phyloP scores from a whole-genome alignment of 805 yeast genomes.

The Lachancea thermotolerans region DNA sequence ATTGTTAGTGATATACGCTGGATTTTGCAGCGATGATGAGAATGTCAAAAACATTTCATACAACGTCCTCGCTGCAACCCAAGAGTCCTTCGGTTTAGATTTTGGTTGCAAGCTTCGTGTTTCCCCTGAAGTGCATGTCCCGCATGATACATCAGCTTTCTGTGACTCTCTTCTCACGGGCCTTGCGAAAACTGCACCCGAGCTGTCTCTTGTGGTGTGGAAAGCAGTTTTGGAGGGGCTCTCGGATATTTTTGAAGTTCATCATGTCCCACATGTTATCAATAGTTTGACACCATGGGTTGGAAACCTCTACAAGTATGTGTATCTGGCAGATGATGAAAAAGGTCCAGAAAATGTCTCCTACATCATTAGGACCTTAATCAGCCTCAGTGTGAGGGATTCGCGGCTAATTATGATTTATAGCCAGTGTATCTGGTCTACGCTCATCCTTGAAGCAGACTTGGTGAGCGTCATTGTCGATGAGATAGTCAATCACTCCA shows the following conservation, averaged over 20 bases:
- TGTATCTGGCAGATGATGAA: slow-evolving; percentile 47
- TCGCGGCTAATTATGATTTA: slow-evolving; percentile 45
- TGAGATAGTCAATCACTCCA: slow-evolving; percentile 65
- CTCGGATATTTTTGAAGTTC: slow-evolving; percentile 17
- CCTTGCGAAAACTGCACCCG: slow-evolving; percentile 52
- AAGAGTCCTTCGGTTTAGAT: slow-evolving; percentile 51
- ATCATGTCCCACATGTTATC: slow-evolving; percentile 21
- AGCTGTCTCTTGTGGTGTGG: slow-evolving; percentile 50
- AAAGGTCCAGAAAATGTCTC: slow-evolving; percentile 57
- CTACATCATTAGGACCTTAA: slow-evolving; percentile 54
- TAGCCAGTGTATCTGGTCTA: slow-evolving; percentile 60
- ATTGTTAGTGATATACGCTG: slow-evolving; percentile 58
- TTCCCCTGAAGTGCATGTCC: slow-evolving; percentile 58
- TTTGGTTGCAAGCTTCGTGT: slow-evolving; percentile 51
- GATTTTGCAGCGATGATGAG: slow-evolving; percentile 53
- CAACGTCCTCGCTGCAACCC: slow-evolving; percentile 52
- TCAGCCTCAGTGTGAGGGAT: slow-evolving; percentile 48
- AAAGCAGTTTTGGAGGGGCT: slow-evolving; percentile 25
- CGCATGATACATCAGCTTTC: slow-evolving; percentile 58
- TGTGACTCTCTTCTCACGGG: slow-evolving; percentile 48
- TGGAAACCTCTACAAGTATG: slow-evolving; percentile 51
- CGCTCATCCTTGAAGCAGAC: slow-evolving; percentile 53
- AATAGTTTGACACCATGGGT: slow-evolving; percentile 61
- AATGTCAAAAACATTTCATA: slow-evolving; percentile 60
- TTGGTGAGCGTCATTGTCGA: slow-evolving; percentile 55